A percentile compares a stretch with the other conserved stretches of the same genome.
These are phyloP conservation scores for Epichloe brachyelytri DNA, from an alignment of 2,329 filamentous ascomycete genomes.

Conservation along the genomic window DNA sequence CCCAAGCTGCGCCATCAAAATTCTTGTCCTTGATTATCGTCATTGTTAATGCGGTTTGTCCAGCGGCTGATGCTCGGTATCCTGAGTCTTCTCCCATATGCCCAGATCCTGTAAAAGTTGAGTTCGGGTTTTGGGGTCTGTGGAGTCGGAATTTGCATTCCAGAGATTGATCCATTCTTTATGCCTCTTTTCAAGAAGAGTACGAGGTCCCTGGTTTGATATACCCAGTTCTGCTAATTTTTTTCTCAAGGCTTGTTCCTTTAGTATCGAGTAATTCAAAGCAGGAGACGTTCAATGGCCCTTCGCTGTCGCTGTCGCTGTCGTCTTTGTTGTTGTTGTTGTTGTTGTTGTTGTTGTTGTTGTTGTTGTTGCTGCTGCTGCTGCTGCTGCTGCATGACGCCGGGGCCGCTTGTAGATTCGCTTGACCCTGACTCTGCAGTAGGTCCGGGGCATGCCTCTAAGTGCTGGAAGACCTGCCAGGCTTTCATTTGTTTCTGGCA, in stretches of 20 bases:
- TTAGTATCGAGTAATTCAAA: constrained; percentile 79
- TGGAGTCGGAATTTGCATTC: constrained; percentile 93
- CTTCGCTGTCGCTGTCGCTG: constrained; percentile 9
- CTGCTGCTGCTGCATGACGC: neutral
- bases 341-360: neutral
- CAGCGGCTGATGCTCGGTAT: constrained; percentile 34
- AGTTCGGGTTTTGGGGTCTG: constrained; percentile 52
- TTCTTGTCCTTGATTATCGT: constrained; percentile 66
- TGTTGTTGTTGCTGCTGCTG: neutral
- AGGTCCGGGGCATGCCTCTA: constrained; percentile 50
- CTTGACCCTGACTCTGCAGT: constrained; percentile 1
- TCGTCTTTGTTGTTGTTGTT: no score
- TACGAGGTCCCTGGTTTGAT: constrained; percentile 52
- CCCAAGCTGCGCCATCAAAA: constrained; percentile 72
- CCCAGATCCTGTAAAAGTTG: constrained; percentile 71
- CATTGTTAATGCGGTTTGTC: constrained; percentile 24
- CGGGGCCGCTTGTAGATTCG: constrained; percentile 12
- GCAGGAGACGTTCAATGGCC: constrained; percentile 52
- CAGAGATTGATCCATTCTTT: constrained; percentile 90
- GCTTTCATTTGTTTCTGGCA: constrained; percentile 72
- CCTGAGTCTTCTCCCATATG: constrained; percentile 75
- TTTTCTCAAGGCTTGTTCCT: constrained; percentile 61
- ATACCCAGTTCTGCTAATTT: constrained; percentile 75
- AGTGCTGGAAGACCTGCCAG: constrained; percentile 62
- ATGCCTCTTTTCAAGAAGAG: constrained; percentile 65